Evolutionary conservation across 2,329 filamentous ascomycete species (phyloP).

Genomic region (Ophiostoma triangulosporum): DNA sequence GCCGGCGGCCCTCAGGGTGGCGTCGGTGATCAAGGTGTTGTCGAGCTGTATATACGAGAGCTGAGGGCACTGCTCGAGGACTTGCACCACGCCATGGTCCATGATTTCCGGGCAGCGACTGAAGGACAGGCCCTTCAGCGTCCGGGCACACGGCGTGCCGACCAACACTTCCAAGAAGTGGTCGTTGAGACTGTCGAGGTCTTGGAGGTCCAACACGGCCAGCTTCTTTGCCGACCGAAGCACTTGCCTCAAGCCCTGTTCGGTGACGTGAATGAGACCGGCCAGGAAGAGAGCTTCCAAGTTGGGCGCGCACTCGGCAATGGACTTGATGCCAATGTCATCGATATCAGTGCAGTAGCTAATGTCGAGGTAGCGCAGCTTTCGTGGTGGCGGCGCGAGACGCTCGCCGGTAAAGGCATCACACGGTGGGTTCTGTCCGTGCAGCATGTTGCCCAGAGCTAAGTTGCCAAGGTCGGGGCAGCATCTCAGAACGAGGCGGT

Average conservation of each 20-base stretch:
- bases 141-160: no score
- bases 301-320: slow-evolving; percentile 63
- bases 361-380: no score
- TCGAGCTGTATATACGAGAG: slow-evolving; percentile 72
- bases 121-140: no score
- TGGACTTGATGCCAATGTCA: slow-evolving; percentile 52
- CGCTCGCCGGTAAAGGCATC: slow-evolving; percentile 68
- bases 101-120: no score
- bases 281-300: slow-evolving; percentile 75
- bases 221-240: no score
- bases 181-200: slow-evolving; percentile 67
- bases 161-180: slow-evolving; percentile 59
- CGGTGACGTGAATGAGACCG: slow-evolving; percentile 60
- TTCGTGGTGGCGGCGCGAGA: slow-evolving; percentile 66
- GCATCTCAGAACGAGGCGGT: slow-evolving; percentile 69
- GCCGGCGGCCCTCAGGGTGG: slow-evolving; percentile 31
- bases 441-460: slow-evolving; percentile 58
- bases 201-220: slow-evolving; percentile 85
- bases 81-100: slow-evolving; percentile 75
- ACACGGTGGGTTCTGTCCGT: slow-evolving; percentile 59
- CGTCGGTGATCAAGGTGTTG: slow-evolving; percentile 81
- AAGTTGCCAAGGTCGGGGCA: slow-evolving; percentile 68
- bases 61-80: slow-evolving; percentile 62
- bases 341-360: slow-evolving; percentile 69
- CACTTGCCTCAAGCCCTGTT: slow-evolving; percentile 57